phyloP scores from a whole-genome alignment of 106 monocot genomes.

The Iris macrosiphon region DNA sequence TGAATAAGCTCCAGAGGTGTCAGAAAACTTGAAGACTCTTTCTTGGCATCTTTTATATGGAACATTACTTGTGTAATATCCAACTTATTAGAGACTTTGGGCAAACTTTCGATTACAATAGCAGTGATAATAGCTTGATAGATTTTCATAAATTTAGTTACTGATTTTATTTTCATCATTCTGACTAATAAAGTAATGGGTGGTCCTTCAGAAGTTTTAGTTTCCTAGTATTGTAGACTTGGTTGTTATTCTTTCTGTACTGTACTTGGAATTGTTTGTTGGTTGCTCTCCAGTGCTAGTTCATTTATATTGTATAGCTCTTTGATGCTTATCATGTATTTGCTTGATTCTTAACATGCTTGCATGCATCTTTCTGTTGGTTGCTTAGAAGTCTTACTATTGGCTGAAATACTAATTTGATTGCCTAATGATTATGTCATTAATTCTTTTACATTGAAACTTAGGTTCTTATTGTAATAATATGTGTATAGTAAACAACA shows the following conservation, averaged over 20 bases:
- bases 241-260: constrained; percentile 1
- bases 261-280: constrained; percentile 1
- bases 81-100: constrained; percentile 4
- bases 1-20: not conserved
- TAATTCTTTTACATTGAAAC: not conserved
- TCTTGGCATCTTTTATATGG: not conserved
- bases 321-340: not conserved
- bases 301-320: not conserved
- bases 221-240: not conserved
- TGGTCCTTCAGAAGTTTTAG: not conserved
- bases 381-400: not conserved
- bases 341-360: not conserved
- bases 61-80: constrained; percentile 7
- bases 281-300: not conserved
- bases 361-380: not conserved
- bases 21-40: not conserved
- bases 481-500: not conserved
- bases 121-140: not conserved
- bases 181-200: not conserved
- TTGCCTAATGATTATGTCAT: not conserved
- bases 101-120: not conserved
- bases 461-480: not conserved
- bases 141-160: not conserved
- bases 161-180: not conserved
- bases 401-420: not conserved